These are phyloP conservation scores for Tetrahymena thermophila DNA, from an alignment of 73 alveolate species.

Conservation along the genomic window DNA sequence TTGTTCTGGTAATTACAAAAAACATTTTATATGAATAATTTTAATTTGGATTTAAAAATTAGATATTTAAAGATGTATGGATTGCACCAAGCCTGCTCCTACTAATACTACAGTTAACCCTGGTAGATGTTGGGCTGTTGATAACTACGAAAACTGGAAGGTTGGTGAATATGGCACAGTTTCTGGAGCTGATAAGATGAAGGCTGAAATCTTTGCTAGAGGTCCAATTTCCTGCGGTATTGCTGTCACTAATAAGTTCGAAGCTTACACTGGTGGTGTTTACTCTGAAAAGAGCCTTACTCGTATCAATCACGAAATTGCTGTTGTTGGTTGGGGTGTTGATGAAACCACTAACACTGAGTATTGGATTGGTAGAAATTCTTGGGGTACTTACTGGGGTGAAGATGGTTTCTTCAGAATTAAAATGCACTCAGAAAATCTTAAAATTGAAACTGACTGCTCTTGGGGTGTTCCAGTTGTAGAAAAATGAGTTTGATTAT, in stretches of 20 bases:
- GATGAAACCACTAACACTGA: slow-evolving; percentile 41
- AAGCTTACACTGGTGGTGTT: slow-evolving; percentile 77
- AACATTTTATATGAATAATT: not conserved
- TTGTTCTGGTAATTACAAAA: not conserved
- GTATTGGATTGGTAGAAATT: slow-evolving; percentile 82
- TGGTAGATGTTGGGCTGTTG: slow-evolving; percentile 7
- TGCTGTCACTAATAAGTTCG: slow-evolving; percentile 44
- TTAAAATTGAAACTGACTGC: slow-evolving; percentile 61
- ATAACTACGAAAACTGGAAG: slow-evolving; percentile 43
- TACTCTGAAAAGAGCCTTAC: slow-evolving; percentile 47
- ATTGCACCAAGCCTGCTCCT: not conserved
- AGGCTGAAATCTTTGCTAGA: slow-evolving; percentile 63
- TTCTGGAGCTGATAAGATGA: slow-evolving; percentile 68
- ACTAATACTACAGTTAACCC: slow-evolving; percentile 1
- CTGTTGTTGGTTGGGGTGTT: slow-evolving; percentile 61
- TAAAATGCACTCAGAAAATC: slow-evolving; percentile 67
- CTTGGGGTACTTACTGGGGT: slow-evolving; percentile 94
- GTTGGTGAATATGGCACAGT: slow-evolving; percentile 54
- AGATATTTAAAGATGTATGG: not conserved
- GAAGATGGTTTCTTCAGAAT: slow-evolving; percentile 76
- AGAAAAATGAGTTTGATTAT: not conserved
- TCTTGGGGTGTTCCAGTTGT: slow-evolving; percentile 50
- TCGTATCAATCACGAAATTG: slow-evolving; percentile 53
- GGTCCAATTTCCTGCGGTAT: slow-evolving; percentile 83
- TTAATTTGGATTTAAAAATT: not conserved